Evolutionary conservation across 129 eudicot species (phyloP).

Genomic region (Erigeron canadensis): DNA sequence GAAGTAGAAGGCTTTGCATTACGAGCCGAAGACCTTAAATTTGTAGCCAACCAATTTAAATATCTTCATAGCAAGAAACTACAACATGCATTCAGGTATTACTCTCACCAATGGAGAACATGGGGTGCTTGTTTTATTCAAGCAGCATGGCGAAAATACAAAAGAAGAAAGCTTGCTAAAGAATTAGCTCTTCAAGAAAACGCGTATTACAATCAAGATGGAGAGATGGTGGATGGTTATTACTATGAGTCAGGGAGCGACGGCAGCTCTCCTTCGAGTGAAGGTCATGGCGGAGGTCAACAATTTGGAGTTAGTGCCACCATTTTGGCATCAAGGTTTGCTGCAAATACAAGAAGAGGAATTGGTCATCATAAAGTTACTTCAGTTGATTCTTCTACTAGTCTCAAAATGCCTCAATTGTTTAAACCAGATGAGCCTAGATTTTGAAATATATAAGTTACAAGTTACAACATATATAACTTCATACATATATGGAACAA

Average conservation of each 20-base stretch:
- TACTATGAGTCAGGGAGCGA: constrained; percentile 27
- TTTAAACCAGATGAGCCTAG: constrained; percentile 86
- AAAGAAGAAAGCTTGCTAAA: constrained; percentile 57
- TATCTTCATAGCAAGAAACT: constrained; percentile 87
- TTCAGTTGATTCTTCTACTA: constrained; percentile 46
- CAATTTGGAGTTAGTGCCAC: constrained; percentile 56
- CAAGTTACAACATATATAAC: no score
- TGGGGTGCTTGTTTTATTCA: constrained; percentile 81
- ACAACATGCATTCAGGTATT: constrained; percentile 83
- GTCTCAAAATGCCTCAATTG: constrained; percentile 74
- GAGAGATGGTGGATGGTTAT: constrained; percentile 23
- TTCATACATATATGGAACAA: constrained; percentile 19
- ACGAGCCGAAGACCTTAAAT: constrained; percentile 74
- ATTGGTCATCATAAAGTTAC: constrained; percentile 29
- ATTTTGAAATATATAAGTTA: constrained; percentile 40
- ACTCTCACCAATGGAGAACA: constrained; percentile 93
- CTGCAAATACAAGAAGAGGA: constrained; percentile 60
- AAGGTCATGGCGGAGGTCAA: constrained; percentile 33
- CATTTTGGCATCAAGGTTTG: constrained; percentile 68
- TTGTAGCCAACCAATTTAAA: constrained; percentile 72
- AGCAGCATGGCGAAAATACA: constrained; percentile 75
- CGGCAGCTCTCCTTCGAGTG: constrained; percentile 27
- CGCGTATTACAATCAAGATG: constrained; percentile 20
- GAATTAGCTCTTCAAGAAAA: constrained; percentile 60
- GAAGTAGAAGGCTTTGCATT: constrained; percentile 95